Evolutionary conservation across 176 grass and related monocot species (phyloP).

Genomic region (Phyllostachys edulis): DNA sequence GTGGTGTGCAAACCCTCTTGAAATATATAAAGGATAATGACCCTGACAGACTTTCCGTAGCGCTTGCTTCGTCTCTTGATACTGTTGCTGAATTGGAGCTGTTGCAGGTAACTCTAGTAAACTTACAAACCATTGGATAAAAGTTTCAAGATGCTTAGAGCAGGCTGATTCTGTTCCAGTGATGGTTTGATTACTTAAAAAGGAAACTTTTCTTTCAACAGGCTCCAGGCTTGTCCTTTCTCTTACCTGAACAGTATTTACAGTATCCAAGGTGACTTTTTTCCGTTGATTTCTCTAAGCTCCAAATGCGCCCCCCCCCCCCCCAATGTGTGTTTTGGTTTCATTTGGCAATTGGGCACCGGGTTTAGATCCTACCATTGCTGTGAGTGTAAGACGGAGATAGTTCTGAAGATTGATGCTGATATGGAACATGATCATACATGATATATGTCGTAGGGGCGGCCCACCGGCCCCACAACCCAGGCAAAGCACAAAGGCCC

Average conservation of each 20-base stretch:
- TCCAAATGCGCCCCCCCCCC: neutral
- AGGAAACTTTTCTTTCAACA: constrained; percentile 31
- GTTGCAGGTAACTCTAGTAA: constrained; percentile 56
- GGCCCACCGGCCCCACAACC: too few relatives aligned
- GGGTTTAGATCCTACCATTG: constrained; percentile 12
- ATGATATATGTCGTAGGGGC: too few relatives aligned
- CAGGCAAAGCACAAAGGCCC: too few relatives aligned
- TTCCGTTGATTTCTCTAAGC: neutral
- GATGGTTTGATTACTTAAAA: constrained; percentile 6
- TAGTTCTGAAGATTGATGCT: neutral
- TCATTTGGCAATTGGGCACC: neutral
- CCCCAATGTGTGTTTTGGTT: neutral
- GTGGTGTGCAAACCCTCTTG: constrained; percentile 73
- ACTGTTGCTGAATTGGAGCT: constrained; percentile 79
- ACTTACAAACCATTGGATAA: neutral
- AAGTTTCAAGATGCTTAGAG: constrained; percentile 15
- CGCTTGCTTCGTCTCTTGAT: constrained; percentile 85
- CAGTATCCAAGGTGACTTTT: constrained; percentile 81
- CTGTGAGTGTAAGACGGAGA: neutral
- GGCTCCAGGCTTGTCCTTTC: constrained; percentile 89
- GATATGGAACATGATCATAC: neutral
- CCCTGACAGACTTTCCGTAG: constrained; percentile 78
- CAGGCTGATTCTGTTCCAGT: constrained; percentile 8
- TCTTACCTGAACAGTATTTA: constrained; percentile 78
- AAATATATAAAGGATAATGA: constrained; percentile 73